These are phyloP conservation scores for Dactylellina parvicollis DNA, from an alignment of 2,329 filamentous ascomycete genomes.

Conservation along the genomic window DNA sequence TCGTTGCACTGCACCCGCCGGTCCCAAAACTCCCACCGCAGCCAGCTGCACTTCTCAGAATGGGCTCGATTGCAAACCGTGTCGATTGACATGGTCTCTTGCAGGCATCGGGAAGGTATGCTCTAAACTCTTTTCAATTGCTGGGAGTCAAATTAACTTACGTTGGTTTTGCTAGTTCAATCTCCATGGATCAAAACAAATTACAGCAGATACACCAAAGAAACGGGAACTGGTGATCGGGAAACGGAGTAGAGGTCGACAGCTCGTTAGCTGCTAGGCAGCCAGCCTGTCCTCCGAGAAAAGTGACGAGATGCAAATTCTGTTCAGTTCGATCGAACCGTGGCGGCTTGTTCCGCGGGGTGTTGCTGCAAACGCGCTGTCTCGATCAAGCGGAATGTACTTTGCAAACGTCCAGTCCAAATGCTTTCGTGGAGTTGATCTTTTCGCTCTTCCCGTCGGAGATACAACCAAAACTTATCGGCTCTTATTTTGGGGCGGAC, in stretches of 20 bases:
- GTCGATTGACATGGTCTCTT: too few species aligned
- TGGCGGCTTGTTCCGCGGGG: slow-evolving; percentile 40
- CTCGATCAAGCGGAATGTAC: slow-evolving; percentile 35
- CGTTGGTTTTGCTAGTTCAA: neutral
- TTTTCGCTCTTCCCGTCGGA: neutral
- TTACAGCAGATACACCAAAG: slow-evolving; percentile 6
- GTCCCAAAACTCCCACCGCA: slow-evolving; percentile 24
- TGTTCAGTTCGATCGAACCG: slow-evolving; percentile 7
- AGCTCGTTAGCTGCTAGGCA: slow-evolving; percentile 48
- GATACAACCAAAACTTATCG: too few species aligned
- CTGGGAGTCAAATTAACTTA: slow-evolving; percentile 1
- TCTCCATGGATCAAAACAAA: slow-evolving; percentile 18
- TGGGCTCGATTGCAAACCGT: slow-evolving; percentile 26
- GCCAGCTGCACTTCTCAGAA: slow-evolving; percentile 52
- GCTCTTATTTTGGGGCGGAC: too few species aligned
- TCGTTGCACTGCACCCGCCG: slow-evolving; percentile 34
- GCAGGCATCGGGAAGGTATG: slow-evolving; percentile 15
- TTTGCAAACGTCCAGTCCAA: slow-evolving; percentile 49
- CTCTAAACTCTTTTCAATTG: too few species aligned
- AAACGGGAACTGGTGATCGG: neutral
- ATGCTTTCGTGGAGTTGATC: slow-evolving; percentile 30
- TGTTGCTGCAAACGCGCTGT: slow-evolving; percentile 40
- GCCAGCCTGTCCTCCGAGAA: slow-evolving; percentile 23
- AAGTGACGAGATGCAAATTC: neutral
- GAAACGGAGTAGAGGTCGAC: neutral